Percentiles rank a stretch among this genome's conserved stretches.
Evolutionary conservation across 129 eudicot genomes (phyloP).

Genomic region (Smallanthus sonchifolius): DNA sequence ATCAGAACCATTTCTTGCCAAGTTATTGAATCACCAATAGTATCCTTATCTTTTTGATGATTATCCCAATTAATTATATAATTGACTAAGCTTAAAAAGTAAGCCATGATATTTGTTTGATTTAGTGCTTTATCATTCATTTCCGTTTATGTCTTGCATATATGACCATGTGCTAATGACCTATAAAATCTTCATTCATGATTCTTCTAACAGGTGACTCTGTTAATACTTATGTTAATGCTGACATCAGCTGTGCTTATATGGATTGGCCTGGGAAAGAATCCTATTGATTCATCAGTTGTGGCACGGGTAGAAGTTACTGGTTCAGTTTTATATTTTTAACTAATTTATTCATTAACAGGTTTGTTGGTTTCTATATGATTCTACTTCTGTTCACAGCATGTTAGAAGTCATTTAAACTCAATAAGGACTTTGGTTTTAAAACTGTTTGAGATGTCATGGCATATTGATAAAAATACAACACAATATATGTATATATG

Average conservation of each 20-base stretch:
- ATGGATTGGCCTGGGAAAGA: slow-evolving; percentile 85
- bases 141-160: not conserved
- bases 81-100: not conserved
- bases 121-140: not conserved
- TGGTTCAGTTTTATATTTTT: not conserved
- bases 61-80: not conserved
- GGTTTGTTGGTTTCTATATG: not conserved
- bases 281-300: slow-evolving; percentile 62
- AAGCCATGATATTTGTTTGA: not conserved
- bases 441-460: not conserved
- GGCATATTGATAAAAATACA: not conserved
- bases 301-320: slow-evolving; percentile 74
- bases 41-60: not conserved
- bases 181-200: slow-evolving; percentile 1
- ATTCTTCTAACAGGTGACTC: slow-evolving; percentile 57
- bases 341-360: not conserved
- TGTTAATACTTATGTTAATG: slow-evolving; percentile 61
- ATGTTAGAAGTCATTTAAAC: not conserved
- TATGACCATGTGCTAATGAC: not conserved
- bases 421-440: not conserved
- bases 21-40: not conserved
- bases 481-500: not conserved
- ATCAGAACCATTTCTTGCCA: not conserved
- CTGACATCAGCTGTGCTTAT: slow-evolving; percentile 66
- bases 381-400: not conserved